Evolutionary conservation across 2,329 filamentous ascomycete genomes (phyloP), one percentile per base, ranked within the genome.

Genomic region (Fusarium sterilihyphosum): DNA sequence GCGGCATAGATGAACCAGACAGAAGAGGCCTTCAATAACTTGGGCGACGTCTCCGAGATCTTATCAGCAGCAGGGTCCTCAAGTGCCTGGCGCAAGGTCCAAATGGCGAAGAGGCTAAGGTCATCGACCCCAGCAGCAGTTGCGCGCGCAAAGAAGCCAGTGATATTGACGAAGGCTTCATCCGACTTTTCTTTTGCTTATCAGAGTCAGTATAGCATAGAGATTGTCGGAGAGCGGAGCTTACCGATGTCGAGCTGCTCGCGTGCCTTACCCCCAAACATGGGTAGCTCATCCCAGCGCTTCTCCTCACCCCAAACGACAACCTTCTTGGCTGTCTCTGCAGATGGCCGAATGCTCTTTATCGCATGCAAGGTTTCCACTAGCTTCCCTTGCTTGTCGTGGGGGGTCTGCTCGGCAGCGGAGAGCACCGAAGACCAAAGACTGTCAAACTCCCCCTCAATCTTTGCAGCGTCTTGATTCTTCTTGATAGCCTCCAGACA

Each of bases 351-450:
- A 53, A 76, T 61, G 13, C 24, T 16, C 46, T 73, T 71, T 56
- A 77, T 77, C 24, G 67, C 65, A 20, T 61, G 73, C 61, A 77
- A 22, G 43, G 76, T 57, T 38, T 73, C 65, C 37, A 77, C 75
- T 46, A 77, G 67, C 52, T 74, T 76, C 37, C 56, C 67, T 54
- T 77, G 75, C 64, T 74, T 57, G 49, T 65, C 63, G n/a, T 75
- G 71, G 16, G 75, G 59, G 47, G 63, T 77, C 56, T 77, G 52
- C 61, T 76, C 63, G 24, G 71, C 75, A 33, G 67, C 71, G 53
- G 54, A 67, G 53, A 77, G 61, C 29, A 77, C 33, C 14, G n/a
- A 54, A 4, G 46, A 60, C 75, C 75, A 77, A 11, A 77, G 29
- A 9, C 24, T 8, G 20, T 71, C 9, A 26, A 77, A 66, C 29